phyloP scores from a whole-genome alignment of 352 stramenopile genomes.

The Globisporangium takayamanum region DNA sequence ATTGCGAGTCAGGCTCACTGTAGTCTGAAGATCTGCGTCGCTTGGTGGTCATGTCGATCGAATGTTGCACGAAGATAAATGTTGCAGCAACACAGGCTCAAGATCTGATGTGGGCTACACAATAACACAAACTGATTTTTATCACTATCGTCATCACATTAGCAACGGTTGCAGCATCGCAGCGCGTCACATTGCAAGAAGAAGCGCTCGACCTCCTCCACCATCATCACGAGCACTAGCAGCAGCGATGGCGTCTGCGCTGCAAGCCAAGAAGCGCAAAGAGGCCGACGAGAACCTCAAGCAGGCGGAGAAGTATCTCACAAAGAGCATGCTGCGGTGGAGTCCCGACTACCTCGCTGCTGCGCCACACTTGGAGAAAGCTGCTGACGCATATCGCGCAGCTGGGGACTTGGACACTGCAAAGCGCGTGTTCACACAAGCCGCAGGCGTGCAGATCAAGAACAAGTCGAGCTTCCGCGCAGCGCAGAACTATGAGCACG shows the following conservation, averaged over 20 bases:
- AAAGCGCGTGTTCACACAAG: conserved; percentile 49
- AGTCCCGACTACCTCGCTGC: conserved; percentile 64
- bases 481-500: conserved; percentile 66
- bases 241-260: conserved; percentile 8
- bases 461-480: conserved; percentile 72
- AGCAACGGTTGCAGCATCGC: too few relatives aligned
- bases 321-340: conserved; percentile 62
- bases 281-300: conserved; percentile 44
- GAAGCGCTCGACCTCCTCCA: too few relatives aligned
- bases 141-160: too few relatives aligned
- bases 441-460: conserved; percentile 57
- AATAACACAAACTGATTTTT: too few relatives aligned
- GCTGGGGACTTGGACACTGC: conserved; percentile 55
- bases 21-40: too few relatives aligned
- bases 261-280: conserved; percentile 45
- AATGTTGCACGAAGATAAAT: too few relatives aligned
- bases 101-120: too few relatives aligned
- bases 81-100: too few relatives aligned
- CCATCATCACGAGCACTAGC: too few relatives aligned
- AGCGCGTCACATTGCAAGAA: too few relatives aligned
- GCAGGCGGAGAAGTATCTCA: conserved; percentile 51
- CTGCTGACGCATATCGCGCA: conserved; percentile 61
- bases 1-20: too few relatives aligned
- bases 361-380: conserved; percentile 64
- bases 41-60: too few relatives aligned